Evolutionary conservation across 164 flowering plant species (phyloP), one percentile per base, ranked within the genome.

Genomic region (Amborella trichopoda): DNA sequence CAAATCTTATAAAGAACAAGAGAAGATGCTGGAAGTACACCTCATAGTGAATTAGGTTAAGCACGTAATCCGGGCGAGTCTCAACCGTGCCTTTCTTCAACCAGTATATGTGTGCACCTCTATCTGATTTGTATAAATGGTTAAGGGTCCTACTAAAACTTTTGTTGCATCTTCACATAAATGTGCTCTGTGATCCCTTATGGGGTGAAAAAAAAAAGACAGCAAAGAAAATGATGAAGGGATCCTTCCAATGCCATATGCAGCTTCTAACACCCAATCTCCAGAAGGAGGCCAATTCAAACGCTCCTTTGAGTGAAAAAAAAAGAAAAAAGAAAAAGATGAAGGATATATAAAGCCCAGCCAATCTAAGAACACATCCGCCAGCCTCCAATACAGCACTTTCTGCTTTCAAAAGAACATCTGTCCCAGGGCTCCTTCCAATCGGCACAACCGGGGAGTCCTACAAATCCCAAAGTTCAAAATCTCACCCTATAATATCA

Each of bases 261-360:
- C 16, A 38, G 41, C 37, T 38, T 38, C 11, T 9, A 38, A 8
- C 3, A 38, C 16, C 16, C 6, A 38, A n/a, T n/a, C n/a, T n/a
- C n/a, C n/a, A n/a, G n/a, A n/a, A n/a, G n/a, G n/a, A n/a, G n/a
- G n/a, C n/a, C n/a, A n/a, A n/a, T n/a, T n/a, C n/a, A n/a, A n/a
- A n/a, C n/a, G n/a, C n/a, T n/a, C n/a, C n/a, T n/a, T n/a, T n/a
- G 14, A 16, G n/a, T 38, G 6, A 4, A 38, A 38, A 38, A 38
- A 22, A 16, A 9, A 16, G 20, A 38, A 16, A n/a, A 19, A 51
- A 41, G 45, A 16, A 13, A 16, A 27, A 26, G 14, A 8, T 1
- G 23, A 61, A 83, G 98, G 98, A 90, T 90, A 90, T 90, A 53
- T 90, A 90, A 57, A 91, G 95, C 57, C 95, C 99, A 13, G 94